Percentiles rank a stretch among this genome's conserved stretches.
Evolutionary conservation across 305 asterid genomes (phyloP).

Genomic region (Fraxinus paxiana): DNA sequence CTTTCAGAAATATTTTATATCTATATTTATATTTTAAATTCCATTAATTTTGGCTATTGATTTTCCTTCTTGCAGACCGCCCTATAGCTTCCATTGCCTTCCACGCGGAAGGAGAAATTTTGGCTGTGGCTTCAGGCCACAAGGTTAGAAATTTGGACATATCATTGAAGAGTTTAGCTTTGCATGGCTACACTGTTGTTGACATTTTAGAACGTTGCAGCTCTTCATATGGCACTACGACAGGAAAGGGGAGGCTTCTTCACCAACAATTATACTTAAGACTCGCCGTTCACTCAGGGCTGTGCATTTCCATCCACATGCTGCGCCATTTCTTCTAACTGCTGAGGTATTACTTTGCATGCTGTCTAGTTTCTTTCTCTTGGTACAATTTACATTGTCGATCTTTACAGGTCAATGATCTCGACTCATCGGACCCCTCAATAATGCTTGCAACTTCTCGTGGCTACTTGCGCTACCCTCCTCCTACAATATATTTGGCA

Average conservation of each 20-base stretch:
- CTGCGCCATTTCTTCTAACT: conserved; percentile 88
- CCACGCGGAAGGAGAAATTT: conserved; percentile 89
- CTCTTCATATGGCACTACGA: conserved; percentile 89
- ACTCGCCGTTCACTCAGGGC: conserved; percentile 96
- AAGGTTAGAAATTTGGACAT: conserved; percentile 54
- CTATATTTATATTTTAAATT: conserved; percentile 17
- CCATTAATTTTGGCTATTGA: conserved; percentile 16
- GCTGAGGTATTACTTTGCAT: conserved; percentile 70
- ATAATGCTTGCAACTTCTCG: conserved; percentile 78
- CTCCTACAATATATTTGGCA: conserved; percentile 83
- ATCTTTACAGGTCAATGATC: conserved; percentile 76
- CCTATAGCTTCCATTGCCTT: conserved; percentile 97
- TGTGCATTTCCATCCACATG: conserved; percentile 93
- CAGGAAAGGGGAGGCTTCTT: conserved; percentile 67
- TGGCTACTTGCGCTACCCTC: conserved; percentile 82
- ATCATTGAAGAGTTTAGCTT: conserved; percentile 18
- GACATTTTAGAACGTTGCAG: conserved; percentile 46
- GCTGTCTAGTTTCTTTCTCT: conserved; percentile 22
- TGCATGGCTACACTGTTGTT: conserved; percentile 23
- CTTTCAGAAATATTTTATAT: neutral
- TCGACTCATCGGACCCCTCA: conserved; percentile 84
- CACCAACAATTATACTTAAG: conserved; percentile 72
- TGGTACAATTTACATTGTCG: conserved; percentile 10
- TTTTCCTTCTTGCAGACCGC: conserved; percentile 52
- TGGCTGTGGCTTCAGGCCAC: conserved; percentile 98